Percentiles rank a stretch among this genome's conserved stretches.
phyloP scores from a whole-genome alignment of 345 rosid genomes.

The Gossypioides kirkii region DNA sequence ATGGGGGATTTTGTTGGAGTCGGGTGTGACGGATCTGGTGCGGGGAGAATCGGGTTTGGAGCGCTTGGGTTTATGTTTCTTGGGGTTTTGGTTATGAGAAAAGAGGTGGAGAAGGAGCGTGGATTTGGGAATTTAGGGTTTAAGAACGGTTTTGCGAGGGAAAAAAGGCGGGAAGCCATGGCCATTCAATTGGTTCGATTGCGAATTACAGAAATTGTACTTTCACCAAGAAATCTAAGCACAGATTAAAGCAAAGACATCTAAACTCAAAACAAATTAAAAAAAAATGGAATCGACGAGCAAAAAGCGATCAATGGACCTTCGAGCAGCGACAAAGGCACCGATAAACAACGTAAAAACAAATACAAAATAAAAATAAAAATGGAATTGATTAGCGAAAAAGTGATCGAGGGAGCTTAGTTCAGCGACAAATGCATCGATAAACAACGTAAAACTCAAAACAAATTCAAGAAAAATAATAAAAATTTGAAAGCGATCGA shows the following conservation, averaged over 20 bases:
- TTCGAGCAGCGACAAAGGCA: constrained; percentile 53
- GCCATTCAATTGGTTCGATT: not conserved
- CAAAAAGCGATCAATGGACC: constrained; percentile 21
- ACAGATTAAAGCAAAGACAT: not conserved
- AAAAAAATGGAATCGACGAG: not conserved
- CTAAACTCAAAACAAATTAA: not conserved
- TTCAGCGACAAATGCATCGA: constrained; percentile 41
- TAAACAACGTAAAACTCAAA: not conserved
- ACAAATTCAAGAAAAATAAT: not conserved
- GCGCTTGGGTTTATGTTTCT: constrained; percentile 39
- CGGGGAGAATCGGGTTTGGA: constrained; percentile 60
- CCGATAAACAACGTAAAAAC: not conserved
- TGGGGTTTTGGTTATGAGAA: constrained; percentile 72
- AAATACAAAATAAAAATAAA: not conserved
- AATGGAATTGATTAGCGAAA: not conserved
- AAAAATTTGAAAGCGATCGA: constrained; percentile 1
- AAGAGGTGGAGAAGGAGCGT: constrained; percentile 60
- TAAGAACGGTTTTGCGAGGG: constrained; percentile 18
- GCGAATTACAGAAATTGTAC: not conserved
- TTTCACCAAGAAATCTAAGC: too few species aligned
- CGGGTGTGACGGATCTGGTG: constrained; percentile 52
- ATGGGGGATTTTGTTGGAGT: constrained; percentile 39
- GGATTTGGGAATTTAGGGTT: constrained; percentile 22
- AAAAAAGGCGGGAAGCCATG: constrained; percentile 46
- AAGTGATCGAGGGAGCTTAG: constrained; percentile 33